Conservation (phyloP, 1,139 yeast genomes). For the Pichia kudriavzevii region DNA sequence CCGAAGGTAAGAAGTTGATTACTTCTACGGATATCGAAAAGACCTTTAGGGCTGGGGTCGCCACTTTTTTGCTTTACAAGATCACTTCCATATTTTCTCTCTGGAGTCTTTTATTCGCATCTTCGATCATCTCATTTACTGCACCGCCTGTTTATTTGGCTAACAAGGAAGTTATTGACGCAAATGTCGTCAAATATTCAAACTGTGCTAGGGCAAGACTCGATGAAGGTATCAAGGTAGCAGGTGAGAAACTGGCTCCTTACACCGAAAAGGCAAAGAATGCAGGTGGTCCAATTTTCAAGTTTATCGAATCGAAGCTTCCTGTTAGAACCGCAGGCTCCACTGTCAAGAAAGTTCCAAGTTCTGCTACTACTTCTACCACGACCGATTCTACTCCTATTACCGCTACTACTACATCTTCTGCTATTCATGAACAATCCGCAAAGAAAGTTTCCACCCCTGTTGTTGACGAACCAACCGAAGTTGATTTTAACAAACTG, state of each 20-base stretch:
- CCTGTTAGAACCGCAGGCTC: conserved; percentile 71
- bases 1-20: conserved; percentile 48
- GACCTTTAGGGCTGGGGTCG: conserved; percentile 68
- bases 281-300: conserved; percentile 59
- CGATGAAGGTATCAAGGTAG: conserved; percentile 41
- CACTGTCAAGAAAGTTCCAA: conserved; percentile 47
- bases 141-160: conserved; percentile 67
- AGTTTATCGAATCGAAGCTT: conserved; percentile 48
- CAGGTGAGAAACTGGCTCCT: conserved; percentile 47
- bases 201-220: conserved; percentile 51
- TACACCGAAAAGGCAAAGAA: conserved; percentile 38
- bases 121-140: conserved; percentile 61
- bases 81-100: conserved; percentile 73
- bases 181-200: conserved; percentile 52
- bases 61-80: conserved; percentile 57
- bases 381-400: conserved; percentile 29
- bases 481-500: conserved; percentile 17
- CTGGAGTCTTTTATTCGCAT: conserved; percentile 53
- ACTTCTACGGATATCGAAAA: conserved; percentile 61
- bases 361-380: conserved; percentile 6
- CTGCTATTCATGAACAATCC: conserved; percentile 10
- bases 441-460: conserved; percentile 7
- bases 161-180: conserved; percentile 78
- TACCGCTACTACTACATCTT: conserved; percentile 25
- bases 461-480: conserved; percentile 7